Evolutionary conservation across 495 filamentous ascomycete species (phyloP), one percentile per base, ranked within the genome.

Genomic region (Trichoderma reesei): DNA sequence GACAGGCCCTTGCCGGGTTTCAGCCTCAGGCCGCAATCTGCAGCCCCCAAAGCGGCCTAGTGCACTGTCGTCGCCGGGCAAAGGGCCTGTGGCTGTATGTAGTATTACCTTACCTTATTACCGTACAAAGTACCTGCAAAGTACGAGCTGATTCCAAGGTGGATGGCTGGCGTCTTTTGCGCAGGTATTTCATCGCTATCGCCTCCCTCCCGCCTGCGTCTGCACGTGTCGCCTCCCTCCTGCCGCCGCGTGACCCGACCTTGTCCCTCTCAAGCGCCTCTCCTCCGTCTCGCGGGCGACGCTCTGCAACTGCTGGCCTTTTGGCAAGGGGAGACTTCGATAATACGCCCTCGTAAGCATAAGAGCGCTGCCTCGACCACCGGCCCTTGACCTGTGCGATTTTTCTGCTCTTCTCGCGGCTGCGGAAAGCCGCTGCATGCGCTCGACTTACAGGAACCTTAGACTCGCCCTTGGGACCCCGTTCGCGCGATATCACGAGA

Each of bases 401-500:
- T 56, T 56, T 56, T 56, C 34, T 34, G 9, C 7, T 34, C 51
- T n/a, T n/a, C n/a, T n/a, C n/a, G n/a, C n/a, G 34, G 20, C 31
- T 34, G 31, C 34, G 31, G 31, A 33, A 31, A 31, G 48, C 13
- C 26, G 18, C 33, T 13, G 10, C 5, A 13, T 61, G 36, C 38
- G 59, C 54, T 39, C 59, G 59, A 61, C 59, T 61, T 61, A 61
- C 33, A 61, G n/a, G n/a, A n/a, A n/a, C n/a, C n/a, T n/a, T n/a
- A n/a, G n/a, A n/a, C 20, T 33, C 54, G 9, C 54, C 10, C 7
- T 38, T n/a, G n/a, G 31, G 60, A 61, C 33, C 60, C n/a, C 33
- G n/a, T 26, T n/a, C 33, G 41, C 62, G 62, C 51, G 48, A 64
- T 64, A 64, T 64, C 63, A 64, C 63, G 54, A 64, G 62, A 64